Conservation (phyloP, 1,284 basidiomycete genomes). For the Ganoderma leucocontextum region DNA sequence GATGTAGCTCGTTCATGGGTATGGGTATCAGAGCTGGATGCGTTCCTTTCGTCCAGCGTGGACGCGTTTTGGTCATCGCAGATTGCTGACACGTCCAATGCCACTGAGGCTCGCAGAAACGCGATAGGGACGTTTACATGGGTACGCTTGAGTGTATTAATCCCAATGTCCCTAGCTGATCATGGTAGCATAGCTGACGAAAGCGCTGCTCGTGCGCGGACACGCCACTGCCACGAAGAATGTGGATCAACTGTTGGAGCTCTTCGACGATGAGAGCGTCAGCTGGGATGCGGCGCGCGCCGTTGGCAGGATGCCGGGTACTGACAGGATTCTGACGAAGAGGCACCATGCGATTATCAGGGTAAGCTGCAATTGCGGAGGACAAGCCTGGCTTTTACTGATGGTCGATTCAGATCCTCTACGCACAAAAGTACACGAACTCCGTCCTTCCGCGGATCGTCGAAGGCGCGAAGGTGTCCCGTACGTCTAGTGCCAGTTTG, state of each 20-base stretch:
- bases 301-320: slow-evolving; percentile 70
- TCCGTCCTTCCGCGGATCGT: slow-evolving; percentile 80
- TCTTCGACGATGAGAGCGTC: slow-evolving; percentile 69
- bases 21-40: slow-evolving; percentile 33
- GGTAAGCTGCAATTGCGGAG: slow-evolving; percentile 50
- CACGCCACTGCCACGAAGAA: slow-evolving; percentile 67
- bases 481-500: slow-evolving; percentile 44
- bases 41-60: slow-evolving; percentile 41
- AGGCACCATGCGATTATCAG: slow-evolving; percentile 79
- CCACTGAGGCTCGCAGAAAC: slow-evolving; percentile 54
- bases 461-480: slow-evolving; percentile 58
- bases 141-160: slow-evolving; percentile 53
- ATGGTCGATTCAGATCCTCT: slow-evolving; percentile 66
- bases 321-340: slow-evolving; percentile 76
- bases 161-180: slow-evolving; percentile 28
- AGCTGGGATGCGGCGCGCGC: slow-evolving; percentile 77
- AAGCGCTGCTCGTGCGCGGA: slow-evolving; percentile 80
- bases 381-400: neutral
- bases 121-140: slow-evolving; percentile 75
- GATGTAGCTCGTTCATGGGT: neutral
- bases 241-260: slow-evolving; percentile 70
- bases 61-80: slow-evolving; percentile 56
- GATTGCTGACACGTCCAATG: slow-evolving; percentile 44
- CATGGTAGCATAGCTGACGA: slow-evolving; percentile 63
- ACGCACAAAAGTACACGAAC: slow-evolving; percentile 87